Evolutionary conservation across 306 rosid genomes (phyloP), one percentile per base, ranked within the genome.

Genomic region (Urtica urens): DNA sequence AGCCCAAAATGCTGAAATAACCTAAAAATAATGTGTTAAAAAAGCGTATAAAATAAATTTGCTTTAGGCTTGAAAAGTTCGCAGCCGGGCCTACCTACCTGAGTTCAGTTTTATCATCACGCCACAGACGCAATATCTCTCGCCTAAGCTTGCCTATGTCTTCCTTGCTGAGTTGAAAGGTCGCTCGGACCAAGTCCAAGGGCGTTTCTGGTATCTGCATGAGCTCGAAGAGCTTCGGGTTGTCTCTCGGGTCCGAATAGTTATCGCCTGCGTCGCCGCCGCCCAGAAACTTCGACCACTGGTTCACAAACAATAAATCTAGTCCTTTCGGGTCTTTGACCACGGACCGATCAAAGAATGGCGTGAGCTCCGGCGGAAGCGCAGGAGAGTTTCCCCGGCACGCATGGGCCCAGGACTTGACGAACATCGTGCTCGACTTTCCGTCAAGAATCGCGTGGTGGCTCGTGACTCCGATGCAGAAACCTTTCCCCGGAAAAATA

Each of bases 361-460:
- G 92, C 17, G 63, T 49, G 14, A 77, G 63, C 17, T 65, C 67
- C 0, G 19, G 64, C 13, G 7, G 4, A 41, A 65, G 21, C 19
- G 63, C 6, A 1, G 62, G 7, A 1, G 27, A 10, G 30, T 20
- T 16, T 29, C 64, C 24, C 11, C 49, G 68, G 46, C 72, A 67
- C 2, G 62, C 11, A 14, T 43, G 49, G 48, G 77, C 67, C 83
- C 93, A 82, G 2, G 78, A 67, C 31, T 78, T 75, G 31, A 82
- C 16, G 57, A 82, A 82, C 65, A 48, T 3, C 14, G 57, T 55
- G 10, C 70, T 37, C 17, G 76, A 39, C 50, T 58, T 55, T 10
- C 93, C 93, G 41, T 78, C 93, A 3, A 82, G 24, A 21, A 64
- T 65, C 0, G 71, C 76, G 9, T 78, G 78, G 68, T 78, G 81